These are phyloP conservation scores for Lipomyces mesembrius DNA, from an alignment of 805 yeast genomes.

Conservation along the genomic window DNA sequence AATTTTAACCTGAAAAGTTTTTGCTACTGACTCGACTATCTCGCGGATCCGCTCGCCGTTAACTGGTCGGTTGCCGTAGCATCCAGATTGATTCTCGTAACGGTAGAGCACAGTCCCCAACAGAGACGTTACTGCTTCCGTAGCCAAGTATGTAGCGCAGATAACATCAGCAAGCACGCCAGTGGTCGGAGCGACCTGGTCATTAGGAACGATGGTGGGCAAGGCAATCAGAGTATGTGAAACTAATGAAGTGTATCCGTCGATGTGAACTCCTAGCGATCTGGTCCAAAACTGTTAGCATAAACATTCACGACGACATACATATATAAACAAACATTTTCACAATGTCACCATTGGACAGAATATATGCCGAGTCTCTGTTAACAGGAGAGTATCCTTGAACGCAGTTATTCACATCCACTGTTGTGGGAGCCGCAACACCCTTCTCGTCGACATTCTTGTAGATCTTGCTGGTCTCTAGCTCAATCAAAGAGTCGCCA, in stretches of 20 bases:
- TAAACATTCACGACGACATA: neutral
- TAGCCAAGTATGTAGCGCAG: conserved; percentile 86
- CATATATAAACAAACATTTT: conserved; percentile 53
- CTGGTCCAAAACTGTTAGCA: conserved; percentile 9
- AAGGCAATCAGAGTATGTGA: conserved; percentile 82
- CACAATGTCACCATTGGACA: conserved; percentile 76
- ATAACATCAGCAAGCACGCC: conserved; percentile 89
- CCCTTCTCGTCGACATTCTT: conserved; percentile 74
- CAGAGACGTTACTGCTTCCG: conserved; percentile 79
- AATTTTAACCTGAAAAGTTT: conserved; percentile 76
- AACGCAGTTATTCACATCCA: conserved; percentile 80
- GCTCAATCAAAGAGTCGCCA: conserved; percentile 74
- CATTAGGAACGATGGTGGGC: conserved; percentile 59
- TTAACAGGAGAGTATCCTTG: conserved; percentile 83
- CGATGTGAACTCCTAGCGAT: conserved; percentile 86
- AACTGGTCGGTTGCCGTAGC: conserved; percentile 46
- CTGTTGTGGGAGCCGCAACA: conserved; percentile 86
- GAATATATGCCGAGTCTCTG: conserved; percentile 41
- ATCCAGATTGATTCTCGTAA: conserved; percentile 20
- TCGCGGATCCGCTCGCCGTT: conserved; percentile 73
- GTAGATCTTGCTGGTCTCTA: conserved; percentile 64
- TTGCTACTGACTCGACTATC: conserved; percentile 86
- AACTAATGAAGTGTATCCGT: conserved; percentile 87
- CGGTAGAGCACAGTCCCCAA: conserved; percentile 46
- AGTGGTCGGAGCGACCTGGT: conserved; percentile 63